phyloP scores from a whole-genome alignment of 2,329 filamentous ascomycete genomes.

The Colletotrichum sansevieriae region DNA sequence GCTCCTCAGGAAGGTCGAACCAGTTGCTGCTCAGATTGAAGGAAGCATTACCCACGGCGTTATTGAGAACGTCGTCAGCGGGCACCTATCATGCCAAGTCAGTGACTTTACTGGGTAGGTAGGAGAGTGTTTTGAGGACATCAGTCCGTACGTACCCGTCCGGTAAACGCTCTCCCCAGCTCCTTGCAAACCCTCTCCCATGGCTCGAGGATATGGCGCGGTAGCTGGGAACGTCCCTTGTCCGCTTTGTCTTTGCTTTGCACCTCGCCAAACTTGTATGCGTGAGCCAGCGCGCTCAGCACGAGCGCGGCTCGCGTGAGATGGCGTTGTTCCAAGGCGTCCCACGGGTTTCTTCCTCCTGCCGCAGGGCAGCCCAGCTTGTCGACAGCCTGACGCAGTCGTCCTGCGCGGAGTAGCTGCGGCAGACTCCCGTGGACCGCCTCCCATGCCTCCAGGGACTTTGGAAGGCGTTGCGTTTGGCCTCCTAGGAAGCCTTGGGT shows the following conservation, averaged over 20 bases:
- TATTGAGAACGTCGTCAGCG: conserved; percentile 38
- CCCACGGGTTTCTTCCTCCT: conserved; percentile 3
- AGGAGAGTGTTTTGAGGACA: not conserved
- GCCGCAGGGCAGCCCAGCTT: not conserved
- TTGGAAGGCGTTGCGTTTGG: conserved; percentile 22
- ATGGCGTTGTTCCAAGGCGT: conserved; percentile 23
- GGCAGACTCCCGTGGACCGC: conserved; percentile 24
- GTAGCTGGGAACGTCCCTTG: conserved; percentile 1
- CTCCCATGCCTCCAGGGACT: conserved; percentile 33
- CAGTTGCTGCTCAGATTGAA: conserved; percentile 30
- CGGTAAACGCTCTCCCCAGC: conserved; percentile 29
- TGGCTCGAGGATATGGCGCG: conserved; percentile 16
- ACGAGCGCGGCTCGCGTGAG: conserved; percentile 30
- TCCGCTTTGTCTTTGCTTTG: conserved; percentile 2
- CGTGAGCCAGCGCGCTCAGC: conserved; percentile 33
- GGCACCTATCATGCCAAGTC: conserved; percentile 25
- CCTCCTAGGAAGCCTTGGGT: conserved; percentile 26
- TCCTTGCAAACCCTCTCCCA: conserved; percentile 28
- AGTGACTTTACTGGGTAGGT: not conserved
- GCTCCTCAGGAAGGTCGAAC: conserved; percentile 35
- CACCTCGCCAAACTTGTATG: conserved; percentile 32
- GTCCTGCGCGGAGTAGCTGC: conserved; percentile 18
- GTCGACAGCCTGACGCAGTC: conserved; percentile 33
- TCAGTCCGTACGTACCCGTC: conserved; percentile 19
- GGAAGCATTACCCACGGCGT: conserved; percentile 22